phyloP scores from a whole-genome alignment of 768 basidiomycete species.

The Gloeopeniophorella convolvens region DNA sequence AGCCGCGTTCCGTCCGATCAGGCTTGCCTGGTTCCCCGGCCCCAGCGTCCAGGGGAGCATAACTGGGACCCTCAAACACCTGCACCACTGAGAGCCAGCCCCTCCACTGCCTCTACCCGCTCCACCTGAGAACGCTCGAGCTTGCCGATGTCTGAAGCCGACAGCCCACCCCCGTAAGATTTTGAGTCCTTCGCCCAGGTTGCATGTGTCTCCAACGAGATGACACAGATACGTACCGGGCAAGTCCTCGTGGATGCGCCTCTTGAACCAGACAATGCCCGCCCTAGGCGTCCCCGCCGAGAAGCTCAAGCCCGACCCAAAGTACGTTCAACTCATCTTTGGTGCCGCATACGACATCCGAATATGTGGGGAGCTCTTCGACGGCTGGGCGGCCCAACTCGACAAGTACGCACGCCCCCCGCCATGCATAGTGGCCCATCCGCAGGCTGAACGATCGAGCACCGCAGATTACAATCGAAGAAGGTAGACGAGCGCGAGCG shows the following conservation, averaged over 20 bases:
- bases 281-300: slow-evolving; percentile 3
- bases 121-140: no score
- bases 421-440: no score
- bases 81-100: no score
- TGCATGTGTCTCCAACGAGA: neutral
- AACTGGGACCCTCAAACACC: no score
- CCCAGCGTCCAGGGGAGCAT: no score
- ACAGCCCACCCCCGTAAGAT: slow-evolving; percentile 11
- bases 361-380: slow-evolving; percentile 9
- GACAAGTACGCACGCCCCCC: slow-evolving; percentile 11
- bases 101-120: neutral
- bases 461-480: neutral
- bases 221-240: slow-evolving; percentile 8
- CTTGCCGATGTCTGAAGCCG: no score
- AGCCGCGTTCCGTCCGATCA: no score
- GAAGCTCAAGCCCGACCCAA: neutral
- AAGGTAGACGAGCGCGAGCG: slow-evolving; percentile 1
- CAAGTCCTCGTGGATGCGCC: neutral
- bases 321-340: slow-evolving; percentile 2
- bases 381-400: slow-evolving; percentile 5
- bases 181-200: neutral
- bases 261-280: slow-evolving; percentile 4
- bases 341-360: slow-evolving; percentile 8
- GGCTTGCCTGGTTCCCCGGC: no score
- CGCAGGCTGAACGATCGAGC: no score